These are phyloP conservation scores for Furcasterigmium furcatum DNA, from an alignment of 2,329 filamentous ascomycete genomes.

Conservation along the genomic window DNA sequence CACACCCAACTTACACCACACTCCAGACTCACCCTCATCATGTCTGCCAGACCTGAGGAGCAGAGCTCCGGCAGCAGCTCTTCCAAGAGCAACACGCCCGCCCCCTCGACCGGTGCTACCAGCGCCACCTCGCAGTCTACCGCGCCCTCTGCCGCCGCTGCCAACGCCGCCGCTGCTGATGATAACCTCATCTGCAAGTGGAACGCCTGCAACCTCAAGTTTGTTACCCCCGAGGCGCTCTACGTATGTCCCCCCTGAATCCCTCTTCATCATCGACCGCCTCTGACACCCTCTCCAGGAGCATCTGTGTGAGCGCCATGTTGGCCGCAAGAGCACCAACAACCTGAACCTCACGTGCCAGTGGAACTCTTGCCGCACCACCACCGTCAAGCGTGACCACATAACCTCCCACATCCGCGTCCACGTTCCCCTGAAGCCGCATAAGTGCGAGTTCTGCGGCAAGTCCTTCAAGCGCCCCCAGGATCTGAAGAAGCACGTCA, in stretches of 20 bases:
- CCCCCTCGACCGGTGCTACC: constrained; percentile 41
- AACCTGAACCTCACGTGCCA: constrained; percentile 96
- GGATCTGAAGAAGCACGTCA: constrained; percentile 99
- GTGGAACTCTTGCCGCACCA: constrained; percentile 94
- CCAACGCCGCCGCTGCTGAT: constrained; percentile 20
- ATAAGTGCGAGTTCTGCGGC: constrained; percentile 98
- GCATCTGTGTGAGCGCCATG: constrained; percentile 96
- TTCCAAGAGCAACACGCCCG: constrained; percentile 51
- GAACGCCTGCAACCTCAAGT: constrained; percentile 57
- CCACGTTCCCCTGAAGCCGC: constrained; percentile 97
- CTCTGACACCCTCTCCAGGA: constrained; percentile 54
- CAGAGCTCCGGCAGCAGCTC: constrained; percentile 37
- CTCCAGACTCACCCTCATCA: constrained; percentile 12
- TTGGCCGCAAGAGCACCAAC: constrained; percentile 98
- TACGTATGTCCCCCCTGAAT: constrained; percentile 46
- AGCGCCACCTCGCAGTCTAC: constrained; percentile 42
- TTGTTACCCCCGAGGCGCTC: constrained; percentile 53
- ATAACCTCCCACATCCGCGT: constrained; percentile 99
- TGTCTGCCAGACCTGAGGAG: constrained; percentile 17
- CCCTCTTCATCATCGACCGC: not conserved
- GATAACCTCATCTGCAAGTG: constrained; percentile 61
- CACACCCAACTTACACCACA: not conserved
- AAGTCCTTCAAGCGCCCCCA: constrained; percentile 99
- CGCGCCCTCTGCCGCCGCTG: constrained; percentile 15
- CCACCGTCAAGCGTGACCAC: constrained; percentile 97